Base-by-base conservation (phyloP, 352 stramenopile species). In the Aphanomyces stellatus region DNA sequence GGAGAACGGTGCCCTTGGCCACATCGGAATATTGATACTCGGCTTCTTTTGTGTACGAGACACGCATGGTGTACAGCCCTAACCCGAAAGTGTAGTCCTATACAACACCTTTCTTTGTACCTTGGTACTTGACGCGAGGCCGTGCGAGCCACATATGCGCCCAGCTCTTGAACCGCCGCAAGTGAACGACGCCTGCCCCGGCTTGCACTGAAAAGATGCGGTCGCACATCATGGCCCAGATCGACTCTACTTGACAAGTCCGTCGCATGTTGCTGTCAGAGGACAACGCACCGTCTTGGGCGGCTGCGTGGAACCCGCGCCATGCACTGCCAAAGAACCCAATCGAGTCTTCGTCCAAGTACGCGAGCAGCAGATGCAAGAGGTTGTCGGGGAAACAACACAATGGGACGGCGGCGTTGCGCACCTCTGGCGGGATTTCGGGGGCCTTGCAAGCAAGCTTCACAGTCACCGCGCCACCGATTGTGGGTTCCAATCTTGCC, bases 31-130 rank as follows among this genome's bases (percentile, higher is more conserved):
- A 70, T 87, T 93, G 62, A 88, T 72, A 71, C 91, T 80, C 8
- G 84, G 82, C 69, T 89, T 90, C 75, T 93, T 91, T 74, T 90
- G 89, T n/a, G 74, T 93, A 91, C 65, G 75, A 82, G 15, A 88
- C 76, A 51, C 80, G 80, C 57, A 91, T 79, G 69, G 73, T 85
- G 72, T 93, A 93, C 61, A 90, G 88, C 27, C 84, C 59, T 62
- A 42, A 1, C 4, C 11, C 24, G 27, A 33, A 15, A 33, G 27
- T 11, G 4, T 15, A 15, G 19, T 19, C n/a, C 6, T 37, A 13
- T 13, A 17, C 24, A 28, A 11, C 13, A 31, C 6, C 7, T n/a
- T 33, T 8, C 10, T 30, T 7, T 3, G 17, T 30, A 62, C 53
- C 83, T 61, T 88, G 88, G 76, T 92, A 77, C 33, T 82, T 82